Base-by-base conservation (phyloP, 345 rosid species). In the Salix exigua region DNA sequence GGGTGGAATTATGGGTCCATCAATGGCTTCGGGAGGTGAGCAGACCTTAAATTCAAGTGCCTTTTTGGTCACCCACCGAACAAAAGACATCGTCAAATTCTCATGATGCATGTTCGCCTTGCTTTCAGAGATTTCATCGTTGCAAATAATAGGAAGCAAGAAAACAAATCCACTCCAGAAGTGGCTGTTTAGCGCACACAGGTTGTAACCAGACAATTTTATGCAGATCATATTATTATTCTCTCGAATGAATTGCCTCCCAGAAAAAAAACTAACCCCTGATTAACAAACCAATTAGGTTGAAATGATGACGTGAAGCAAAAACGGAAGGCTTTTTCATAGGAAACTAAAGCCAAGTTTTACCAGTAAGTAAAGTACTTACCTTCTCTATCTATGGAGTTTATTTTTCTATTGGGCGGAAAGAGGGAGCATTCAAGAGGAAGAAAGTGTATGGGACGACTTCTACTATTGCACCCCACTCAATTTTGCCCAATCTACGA, bases 401-500 rank as follows among this genome's bases (percentile, higher is more conserved):
- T 33, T 33, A 1, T 33, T 33, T 33, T 33, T 33, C 6, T 33
- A 5, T 33, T 4, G 37, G 1, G 37, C 37, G 37, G 37, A 4
- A 33, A 33, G 37, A 33, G 37, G 37, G 37, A 48, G 5, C 18
- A 51, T 72, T 35, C n/a, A 37, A 14, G 2, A 46, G 66, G 30
- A 35, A 14, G 31, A 73, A 33, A 31, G 13, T 19, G 46, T 30
- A 14, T 14, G 14, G 5, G 28, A 63, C 33, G n/a, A 28, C 55
- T 21, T 16, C 10, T 5, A 0, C 30, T 50, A 77, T 16, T 71
- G 66, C 66, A 64, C 75, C 66, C 71, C 80, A 26, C 71, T 64
- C 64, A 40, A 76, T 67, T 66, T 81, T 28, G 80, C 80, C 97
- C 97, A 93, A 61, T 96, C 96, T 4, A 93, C 95, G 35, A 93